Evolutionary conservation across 2,329 filamentous ascomycete genomes (phyloP).

Genomic region (Aspergillus neoniger): DNA sequence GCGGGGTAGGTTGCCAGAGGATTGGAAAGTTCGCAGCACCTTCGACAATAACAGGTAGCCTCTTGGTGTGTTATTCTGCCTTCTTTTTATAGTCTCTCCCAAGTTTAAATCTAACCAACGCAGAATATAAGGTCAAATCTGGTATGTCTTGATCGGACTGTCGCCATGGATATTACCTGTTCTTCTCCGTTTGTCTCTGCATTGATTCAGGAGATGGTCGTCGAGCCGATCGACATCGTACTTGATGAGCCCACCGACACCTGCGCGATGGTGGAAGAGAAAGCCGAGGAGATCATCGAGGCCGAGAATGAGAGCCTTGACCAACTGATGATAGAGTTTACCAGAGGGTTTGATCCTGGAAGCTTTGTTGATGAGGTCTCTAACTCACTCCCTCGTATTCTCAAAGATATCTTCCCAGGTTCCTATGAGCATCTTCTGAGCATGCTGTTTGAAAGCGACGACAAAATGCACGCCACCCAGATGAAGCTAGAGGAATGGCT

Average conservation of each 20-base stretch:
- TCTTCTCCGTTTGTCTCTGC: not conserved
- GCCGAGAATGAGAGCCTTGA: slow-evolving; percentile 17
- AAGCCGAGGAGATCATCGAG: slow-evolving; percentile 13
- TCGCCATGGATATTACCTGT: slow-evolving; percentile 4
- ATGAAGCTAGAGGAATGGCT: slow-evolving; percentile 65
- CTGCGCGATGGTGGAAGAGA: slow-evolving; percentile 15
- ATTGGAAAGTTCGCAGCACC: not conserved
- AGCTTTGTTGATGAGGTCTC: slow-evolving; percentile 18
- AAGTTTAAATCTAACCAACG: too few species aligned
- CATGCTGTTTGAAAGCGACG: slow-evolving; percentile 43
- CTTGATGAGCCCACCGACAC: slow-evolving; percentile 4
- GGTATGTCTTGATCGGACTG: not conserved
- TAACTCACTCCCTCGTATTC: slow-evolving; percentile 10
- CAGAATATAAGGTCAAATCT: not conserved
- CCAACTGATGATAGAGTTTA: slow-evolving; percentile 18
- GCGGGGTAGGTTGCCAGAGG: not conserved
- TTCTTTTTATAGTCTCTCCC: not conserved
- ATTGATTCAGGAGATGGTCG: not conserved
- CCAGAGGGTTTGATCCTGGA: slow-evolving; percentile 25
- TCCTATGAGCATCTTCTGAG: slow-evolving; percentile 29
- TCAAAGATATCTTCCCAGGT: slow-evolving; percentile 19
- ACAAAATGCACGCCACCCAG: slow-evolving; percentile 66
- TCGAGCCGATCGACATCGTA: slow-evolving; percentile 13
- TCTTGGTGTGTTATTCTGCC: not conserved
- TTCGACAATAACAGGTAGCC: not conserved